Conservation (phyloP, 2,329 filamentous ascomycete species). For the Pseudocercospora ulei region DNA sequence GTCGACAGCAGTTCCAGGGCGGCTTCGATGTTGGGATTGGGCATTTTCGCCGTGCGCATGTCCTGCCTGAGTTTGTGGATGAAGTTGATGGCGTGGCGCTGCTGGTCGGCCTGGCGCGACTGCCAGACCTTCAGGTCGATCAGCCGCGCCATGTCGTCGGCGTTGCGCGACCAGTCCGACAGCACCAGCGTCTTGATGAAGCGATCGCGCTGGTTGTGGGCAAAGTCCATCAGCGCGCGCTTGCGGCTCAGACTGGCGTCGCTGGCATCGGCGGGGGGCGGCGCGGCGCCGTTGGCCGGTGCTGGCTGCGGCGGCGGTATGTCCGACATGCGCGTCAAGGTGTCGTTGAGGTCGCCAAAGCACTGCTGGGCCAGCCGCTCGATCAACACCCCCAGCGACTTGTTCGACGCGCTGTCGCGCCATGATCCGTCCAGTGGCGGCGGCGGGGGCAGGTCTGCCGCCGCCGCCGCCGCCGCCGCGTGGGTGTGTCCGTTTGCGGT, state of each 20-base stretch:
- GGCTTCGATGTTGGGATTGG: conserved; percentile 82
- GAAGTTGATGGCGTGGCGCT: conserved; percentile 22
- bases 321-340: conserved; percentile 60
- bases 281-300: conserved; percentile 35
- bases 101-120: conserved; percentile 37
- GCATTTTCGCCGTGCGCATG: conserved; percentile 62
- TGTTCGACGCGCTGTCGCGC: conserved; percentile 60
- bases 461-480: background rate
- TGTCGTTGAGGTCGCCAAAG: conserved; percentile 64
- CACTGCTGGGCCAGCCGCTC: conserved; percentile 72
- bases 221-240: conserved; percentile 61
- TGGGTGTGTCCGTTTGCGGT: conserved; percentile 19
- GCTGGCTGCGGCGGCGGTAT: conserved; percentile 46
- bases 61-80: conserved; percentile 56
- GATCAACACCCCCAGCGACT: conserved; percentile 65
- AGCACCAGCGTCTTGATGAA: conserved; percentile 92
- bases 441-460: conserved; percentile 29
- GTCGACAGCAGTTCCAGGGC: conserved; percentile 75
- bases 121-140: conserved; percentile 79
- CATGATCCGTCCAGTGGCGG: conserved; percentile 50
- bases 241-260: conserved; percentile 67
- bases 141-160: conserved; percentile 65
- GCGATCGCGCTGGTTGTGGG: conserved; percentile 67
- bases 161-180: conserved; percentile 76
- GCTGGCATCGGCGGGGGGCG: conserved; percentile 45